These are phyloP conservation scores for Capillidium heterosporum DNA, from an alignment of 371 early-diverging fungal species.

Conservation along the genomic window DNA sequence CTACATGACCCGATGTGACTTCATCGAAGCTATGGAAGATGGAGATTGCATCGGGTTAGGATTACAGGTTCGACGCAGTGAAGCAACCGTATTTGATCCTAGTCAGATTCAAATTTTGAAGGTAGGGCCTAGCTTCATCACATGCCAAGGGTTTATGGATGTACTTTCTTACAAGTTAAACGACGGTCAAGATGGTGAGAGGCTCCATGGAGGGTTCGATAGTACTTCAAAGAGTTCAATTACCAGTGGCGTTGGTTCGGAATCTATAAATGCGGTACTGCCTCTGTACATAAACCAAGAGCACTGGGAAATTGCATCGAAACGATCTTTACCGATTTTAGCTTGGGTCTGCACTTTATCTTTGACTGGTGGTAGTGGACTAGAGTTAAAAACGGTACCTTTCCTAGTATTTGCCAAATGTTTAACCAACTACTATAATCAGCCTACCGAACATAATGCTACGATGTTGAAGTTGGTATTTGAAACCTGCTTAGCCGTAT, in stretches of 20 bases:
- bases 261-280: constrained; percentile 13
- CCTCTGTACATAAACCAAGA: constrained; percentile 17
- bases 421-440: constrained; percentile 11
- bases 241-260: neutral
- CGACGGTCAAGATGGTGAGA: neutral
- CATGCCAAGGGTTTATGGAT: constrained; percentile 16
- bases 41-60: constrained; percentile 21
- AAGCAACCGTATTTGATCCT: constrained; percentile 18
- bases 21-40: constrained; percentile 16
- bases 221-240: neutral
- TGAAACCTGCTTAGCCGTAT: constrained; percentile 20
- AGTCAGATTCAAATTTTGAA: constrained; percentile 17
- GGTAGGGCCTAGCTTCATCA: constrained; percentile 17
- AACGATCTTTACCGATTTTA: constrained; percentile 18
- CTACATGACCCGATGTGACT: constrained; percentile 3
- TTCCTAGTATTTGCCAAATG: constrained; percentile 16
- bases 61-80: constrained; percentile 13
- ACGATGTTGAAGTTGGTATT: constrained; percentile 15
- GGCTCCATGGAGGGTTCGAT: neutral
- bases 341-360: constrained; percentile 19
- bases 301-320: constrained; percentile 18
- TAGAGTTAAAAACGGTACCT: constrained; percentile 17
- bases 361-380: constrained; percentile 17
- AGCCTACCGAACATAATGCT: constrained; percentile 14
- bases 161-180: constrained; percentile 7